phyloP scores from a whole-genome alignment of 805 yeast genomes.

The Blastobotrys mokoenaii region DNA sequence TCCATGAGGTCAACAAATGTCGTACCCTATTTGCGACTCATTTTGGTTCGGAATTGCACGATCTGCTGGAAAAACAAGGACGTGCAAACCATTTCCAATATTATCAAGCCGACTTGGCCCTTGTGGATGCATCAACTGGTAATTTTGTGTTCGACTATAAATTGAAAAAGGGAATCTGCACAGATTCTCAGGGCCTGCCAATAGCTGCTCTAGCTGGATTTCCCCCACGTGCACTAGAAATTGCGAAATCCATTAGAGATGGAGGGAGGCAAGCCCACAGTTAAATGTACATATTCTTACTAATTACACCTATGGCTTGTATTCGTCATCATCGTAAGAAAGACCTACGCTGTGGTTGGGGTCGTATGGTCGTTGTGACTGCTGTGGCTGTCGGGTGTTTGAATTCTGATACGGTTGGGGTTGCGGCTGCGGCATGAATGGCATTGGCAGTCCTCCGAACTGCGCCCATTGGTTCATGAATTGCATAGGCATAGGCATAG shows the following conservation, averaged over 20 bases:
- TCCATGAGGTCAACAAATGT: conserved; percentile 48
- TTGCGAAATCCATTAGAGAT: conserved; percentile 33
- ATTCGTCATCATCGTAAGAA: conserved; percentile 2
- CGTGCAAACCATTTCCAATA: conserved; percentile 18
- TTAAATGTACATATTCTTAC: not conserved
- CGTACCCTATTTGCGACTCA: conserved; percentile 87
- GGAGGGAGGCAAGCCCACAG: too few species aligned
- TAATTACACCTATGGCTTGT: not conserved
- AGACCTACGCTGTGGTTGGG: not conserved
- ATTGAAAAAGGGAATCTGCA: conserved; percentile 58
- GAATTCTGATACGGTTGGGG: not conserved
- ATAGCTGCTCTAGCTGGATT: conserved; percentile 77
- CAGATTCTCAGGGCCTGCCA: conserved; percentile 64
- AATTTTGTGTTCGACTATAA: conserved; percentile 39
- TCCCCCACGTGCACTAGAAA: conserved; percentile 47
- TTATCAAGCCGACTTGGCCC: conserved; percentile 19
- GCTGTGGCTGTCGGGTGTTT: not conserved
- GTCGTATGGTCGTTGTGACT: not conserved
- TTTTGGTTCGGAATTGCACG: conserved; percentile 51
- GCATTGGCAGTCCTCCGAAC: not conserved
- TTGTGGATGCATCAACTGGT: not conserved
- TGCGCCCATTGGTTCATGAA: not conserved
- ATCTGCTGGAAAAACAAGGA: conserved; percentile 31
- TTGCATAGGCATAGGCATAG: conserved; percentile 13
- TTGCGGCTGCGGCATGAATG: too few species aligned